Base-by-base conservation (phyloP, 306 rosid genomes). In the Neltuma alba region DNA sequence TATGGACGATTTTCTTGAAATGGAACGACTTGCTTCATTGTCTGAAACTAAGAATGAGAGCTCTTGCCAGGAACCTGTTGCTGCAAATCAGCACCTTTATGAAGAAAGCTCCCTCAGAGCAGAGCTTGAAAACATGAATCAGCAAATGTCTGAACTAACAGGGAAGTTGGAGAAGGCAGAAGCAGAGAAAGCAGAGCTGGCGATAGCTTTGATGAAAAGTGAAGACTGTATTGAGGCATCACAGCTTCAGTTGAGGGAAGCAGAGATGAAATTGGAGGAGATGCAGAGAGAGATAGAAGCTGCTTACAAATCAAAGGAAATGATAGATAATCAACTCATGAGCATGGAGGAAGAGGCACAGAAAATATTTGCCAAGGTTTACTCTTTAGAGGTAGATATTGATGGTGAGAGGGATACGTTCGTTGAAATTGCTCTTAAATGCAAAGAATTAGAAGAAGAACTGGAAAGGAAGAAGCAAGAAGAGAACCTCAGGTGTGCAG, bases 1-100 rank as follows among this genome's bases (percentile, higher is more conserved):
- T 79, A 92, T 92, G 97, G 96, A 92, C 21, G 97, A 92, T 85
- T 92, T 92, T 83, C 97, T 92, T 48, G 97, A 92, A 82, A 91
- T 92, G 97, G 97, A 92, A 69, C 80, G 85, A 58, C 90, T 92
- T 27, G 97, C 90, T 74, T 87, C 96, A 15, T 83, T 89, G 77
- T 86, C 88, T 27, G 91, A 86, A 30, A 36, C 84, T 11, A 82
- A 76, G 50, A 82, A 76, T 63, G 86, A 79, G 78, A 68, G 84
- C 78, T 27, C 77, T 76, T 69, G 57, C 81, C 70, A 34, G 50
- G 89, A 79, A 52, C 61, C 89, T 27, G 81, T 68, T 65, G 75
- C 63, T 25, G 65, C 79, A 25, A 11, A 83, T 80, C 69, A 76
- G 31, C 38, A 85, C 72, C 76, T 44, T 67, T 33, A 75, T 47